Evolutionary conservation across 805 yeast species (phyloP), one percentile per base, ranked within the genome.

Genomic region (Cyberlindnera meyerae): DNA sequence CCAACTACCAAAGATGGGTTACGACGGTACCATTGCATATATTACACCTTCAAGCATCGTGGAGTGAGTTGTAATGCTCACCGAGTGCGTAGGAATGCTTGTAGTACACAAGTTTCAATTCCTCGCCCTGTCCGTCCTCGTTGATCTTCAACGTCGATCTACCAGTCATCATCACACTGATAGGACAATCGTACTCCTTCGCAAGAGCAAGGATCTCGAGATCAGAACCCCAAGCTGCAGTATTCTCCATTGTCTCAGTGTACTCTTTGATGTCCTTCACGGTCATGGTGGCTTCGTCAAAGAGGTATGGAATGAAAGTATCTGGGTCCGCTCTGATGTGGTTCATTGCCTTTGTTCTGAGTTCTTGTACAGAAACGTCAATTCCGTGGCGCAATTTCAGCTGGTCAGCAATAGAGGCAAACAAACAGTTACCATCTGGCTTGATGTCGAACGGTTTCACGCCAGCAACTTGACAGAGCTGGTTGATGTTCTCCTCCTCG

Each of bases 191-290:
- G 49, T 70, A 83, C n/a, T 74, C 75, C 41, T 76, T 70, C 1
- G 94, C 71, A 27, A 89, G 65, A 0, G 97, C 96, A 54, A 85
- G 59, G 14, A 90, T 78, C 63, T 90, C 98, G 66, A 87, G 66
- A 51, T 93, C 97, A 8, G 96, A 93, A 18, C 98, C 98, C 98
- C 98, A 90, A 68, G 84, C 75, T 0, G 95, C 79, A 0, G 96
- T 86, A n/a, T 58, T 66, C 41, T 73, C 82, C 40, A 90, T 68
- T 44, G 79, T 81, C 4, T 65, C 58, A 4, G 85, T 72, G 57
- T 93, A 93, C 16, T 74, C 75, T 26, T 73, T 79, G 20, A 89
- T 60, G 45, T 83, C 82, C 33, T 71, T 69, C 42, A 85, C 48
- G 7, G 73, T 64, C 66, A 79, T 69, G 1, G 89, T 82, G 11